Conservation (phyloP, 352 stramenopile genomes). For the Aphanomyces astaci region DNA sequence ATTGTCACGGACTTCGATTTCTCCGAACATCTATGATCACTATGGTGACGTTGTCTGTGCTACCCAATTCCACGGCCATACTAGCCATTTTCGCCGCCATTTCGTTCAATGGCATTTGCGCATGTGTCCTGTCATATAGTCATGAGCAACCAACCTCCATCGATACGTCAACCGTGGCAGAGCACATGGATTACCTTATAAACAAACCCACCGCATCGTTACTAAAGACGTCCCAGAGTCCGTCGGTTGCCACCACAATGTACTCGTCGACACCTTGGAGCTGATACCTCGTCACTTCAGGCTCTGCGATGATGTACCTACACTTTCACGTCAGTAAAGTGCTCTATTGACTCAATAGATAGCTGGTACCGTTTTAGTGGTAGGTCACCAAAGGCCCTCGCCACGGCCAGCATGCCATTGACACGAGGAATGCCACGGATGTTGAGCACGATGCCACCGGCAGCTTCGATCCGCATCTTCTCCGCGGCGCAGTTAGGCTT, state of each 20-base stretch:
- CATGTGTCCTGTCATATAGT: slow-evolving; percentile 41
- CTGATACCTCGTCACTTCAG: slow-evolving; percentile 47
- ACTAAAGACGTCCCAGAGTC: slow-evolving; percentile 61
- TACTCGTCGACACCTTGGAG: slow-evolving; percentile 53
- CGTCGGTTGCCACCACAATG: slow-evolving; percentile 68
- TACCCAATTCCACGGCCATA: slow-evolving; percentile 59
- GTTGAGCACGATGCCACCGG: slow-evolving; percentile 63
- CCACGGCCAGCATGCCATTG: slow-evolving; percentile 57
- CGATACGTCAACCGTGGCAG: too few relatives aligned
- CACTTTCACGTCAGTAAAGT: not conserved
- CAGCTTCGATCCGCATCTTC: slow-evolving; percentile 57
- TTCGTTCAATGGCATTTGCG: slow-evolving; percentile 52
- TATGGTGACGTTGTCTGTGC: slow-evolving; percentile 69
- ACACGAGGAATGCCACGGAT: slow-evolving; percentile 64
- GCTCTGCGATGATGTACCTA: slow-evolving; percentile 45
- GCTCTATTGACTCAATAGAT: not conserved
- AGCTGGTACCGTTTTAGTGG: slow-evolving; percentile 40
- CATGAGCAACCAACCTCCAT: slow-evolving; percentile 3
- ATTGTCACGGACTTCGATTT: too few relatives aligned
- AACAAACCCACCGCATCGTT: slow-evolving; percentile 57
- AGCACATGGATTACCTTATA: slow-evolving; percentile 51
- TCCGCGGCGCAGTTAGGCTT: slow-evolving; percentile 60
- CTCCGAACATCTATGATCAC: slow-evolving; percentile 56
- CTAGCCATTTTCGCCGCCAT: slow-evolving; percentile 53
- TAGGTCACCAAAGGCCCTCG: slow-evolving; percentile 59